Percentiles rank a stretch among this genome's conserved stretches.
Conservation (phyloP, 2,329 filamentous ascomycete genomes). For the Colletotrichum sp. region DNA sequence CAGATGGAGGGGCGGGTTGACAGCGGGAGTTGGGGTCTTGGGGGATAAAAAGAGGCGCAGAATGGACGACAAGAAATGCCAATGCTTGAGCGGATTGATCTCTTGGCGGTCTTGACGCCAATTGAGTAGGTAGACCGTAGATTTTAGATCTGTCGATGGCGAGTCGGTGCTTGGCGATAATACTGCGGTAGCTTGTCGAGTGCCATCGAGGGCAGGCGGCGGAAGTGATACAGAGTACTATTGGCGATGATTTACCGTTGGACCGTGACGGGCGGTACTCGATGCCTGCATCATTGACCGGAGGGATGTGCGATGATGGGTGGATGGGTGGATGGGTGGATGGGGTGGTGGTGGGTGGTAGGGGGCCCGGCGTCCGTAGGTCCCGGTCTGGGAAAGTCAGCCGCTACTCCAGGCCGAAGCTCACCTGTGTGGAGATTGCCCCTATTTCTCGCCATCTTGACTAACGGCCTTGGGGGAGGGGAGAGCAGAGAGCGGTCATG, state of each 20-base stretch:
- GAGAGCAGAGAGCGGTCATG: not conserved
- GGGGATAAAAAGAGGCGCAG: conserved; percentile 1
- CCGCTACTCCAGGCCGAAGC: conserved; percentile 7
- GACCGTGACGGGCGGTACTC: not conserved
- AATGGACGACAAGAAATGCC: conserved; percentile 14
- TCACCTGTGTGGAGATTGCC: conserved; percentile 19
- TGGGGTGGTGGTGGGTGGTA: not conserved
- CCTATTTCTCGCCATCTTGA: conserved; percentile 11
- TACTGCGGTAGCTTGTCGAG: not conserved
- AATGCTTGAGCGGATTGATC: conserved; percentile 1
- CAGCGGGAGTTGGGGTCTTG: not conserved
- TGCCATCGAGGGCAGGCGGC: not conserved
- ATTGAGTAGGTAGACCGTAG: not conserved
- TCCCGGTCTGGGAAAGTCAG: conserved; percentile 17
- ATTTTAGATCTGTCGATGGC: not conserved
- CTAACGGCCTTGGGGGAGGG: not conserved
- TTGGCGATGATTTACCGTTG: not conserved
- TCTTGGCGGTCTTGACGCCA: conserved; percentile 10
- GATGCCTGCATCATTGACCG: not conserved
- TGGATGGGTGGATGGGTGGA: not conserved
- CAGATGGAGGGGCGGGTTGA: not conserved
- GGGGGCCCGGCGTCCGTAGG: conserved; percentile 2
- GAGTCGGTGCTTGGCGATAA: not conserved
- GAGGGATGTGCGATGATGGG: not conserved
- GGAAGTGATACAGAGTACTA: not conserved